Conservation (phyloP, 805 yeast species). For the Tanozyma kutaoensis region DNA sequence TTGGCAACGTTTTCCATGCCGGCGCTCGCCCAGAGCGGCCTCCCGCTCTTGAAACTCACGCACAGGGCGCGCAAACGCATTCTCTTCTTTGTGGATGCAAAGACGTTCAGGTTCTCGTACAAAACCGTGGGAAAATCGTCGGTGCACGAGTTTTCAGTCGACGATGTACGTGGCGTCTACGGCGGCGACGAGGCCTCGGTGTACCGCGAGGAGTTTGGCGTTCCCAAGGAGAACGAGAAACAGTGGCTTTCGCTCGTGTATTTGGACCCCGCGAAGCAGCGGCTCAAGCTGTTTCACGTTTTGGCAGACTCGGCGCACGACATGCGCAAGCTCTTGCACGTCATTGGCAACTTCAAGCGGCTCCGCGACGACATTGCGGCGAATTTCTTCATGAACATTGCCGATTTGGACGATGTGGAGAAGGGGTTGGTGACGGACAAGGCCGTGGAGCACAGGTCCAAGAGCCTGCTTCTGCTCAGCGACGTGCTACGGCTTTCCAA, state of each 20-base stretch:
- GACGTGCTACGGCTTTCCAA: conserved; percentile 57
- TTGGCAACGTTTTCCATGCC: too few species aligned
- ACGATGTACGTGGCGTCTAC: conserved; percentile 49
- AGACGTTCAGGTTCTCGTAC: conserved; percentile 44
- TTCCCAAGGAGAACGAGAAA: conserved; percentile 48
- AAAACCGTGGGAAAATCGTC: conserved; percentile 14
- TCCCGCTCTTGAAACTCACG: conserved; percentile 55
- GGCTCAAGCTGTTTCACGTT: conserved; percentile 67
- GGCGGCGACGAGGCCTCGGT: conserved; percentile 64
- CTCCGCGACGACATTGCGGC: conserved; percentile 45
- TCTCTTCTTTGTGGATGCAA: conserved; percentile 40
- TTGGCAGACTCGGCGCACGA: conserved; percentile 57
- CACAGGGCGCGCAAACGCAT: conserved; percentile 54
- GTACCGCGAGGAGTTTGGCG: conserved; percentile 74
- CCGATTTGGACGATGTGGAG: conserved; percentile 18
- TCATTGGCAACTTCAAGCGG: conserved; percentile 48
- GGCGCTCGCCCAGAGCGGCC: too few species aligned
- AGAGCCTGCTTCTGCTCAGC: conserved; percentile 36
- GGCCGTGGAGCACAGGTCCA: too few species aligned
- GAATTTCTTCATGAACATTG: conserved; percentile 31
- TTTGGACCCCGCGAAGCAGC: conserved; percentile 40
- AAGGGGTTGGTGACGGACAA: conserved; percentile 10
- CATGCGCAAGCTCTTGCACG: conserved; percentile 37
- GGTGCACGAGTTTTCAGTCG: conserved; percentile 28
- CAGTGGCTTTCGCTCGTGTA: conserved; percentile 79